Percentiles rank a stretch among this genome's conserved stretches.
These are phyloP conservation scores for Angomonas deanei DNA, from an alignment of 208 protist species.

Conservation along the genomic window DNA sequence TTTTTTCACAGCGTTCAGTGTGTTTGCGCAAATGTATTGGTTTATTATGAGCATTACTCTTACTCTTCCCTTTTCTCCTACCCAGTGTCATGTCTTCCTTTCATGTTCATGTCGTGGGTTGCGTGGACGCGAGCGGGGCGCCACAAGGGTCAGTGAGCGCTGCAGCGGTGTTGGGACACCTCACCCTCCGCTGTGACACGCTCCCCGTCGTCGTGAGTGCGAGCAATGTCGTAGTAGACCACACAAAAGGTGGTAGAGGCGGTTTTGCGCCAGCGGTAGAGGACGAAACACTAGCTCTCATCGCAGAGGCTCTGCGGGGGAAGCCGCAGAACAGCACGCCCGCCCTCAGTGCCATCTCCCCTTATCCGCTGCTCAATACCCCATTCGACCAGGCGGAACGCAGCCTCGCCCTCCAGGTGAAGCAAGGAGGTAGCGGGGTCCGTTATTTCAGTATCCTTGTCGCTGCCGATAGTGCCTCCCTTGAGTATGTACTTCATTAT, in stretches of 20 bases:
- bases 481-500: slow-evolving; percentile 64
- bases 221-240: slow-evolving; percentile 23
- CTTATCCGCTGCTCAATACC: not conserved
- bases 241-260: slow-evolving; percentile 3
- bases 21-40: not conserved
- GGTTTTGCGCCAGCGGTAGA: not conserved
- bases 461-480: slow-evolving; percentile 61
- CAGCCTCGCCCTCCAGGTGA: not conserved
- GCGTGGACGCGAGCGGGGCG: slow-evolving; percentile 8
- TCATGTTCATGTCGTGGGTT: slow-evolving; percentile 76
- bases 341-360: not conserved
- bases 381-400: not conserved
- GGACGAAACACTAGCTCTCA: not conserved
- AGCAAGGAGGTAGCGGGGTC: not conserved
- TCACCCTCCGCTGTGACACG: slow-evolving; percentile 63
- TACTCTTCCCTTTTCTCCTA: too few species aligned
- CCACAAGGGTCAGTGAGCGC: slow-evolving; percentile 15
- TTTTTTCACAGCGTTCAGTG: slow-evolving; percentile 7
- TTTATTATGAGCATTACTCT: not conserved
- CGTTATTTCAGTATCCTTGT: slow-evolving; percentile 74
- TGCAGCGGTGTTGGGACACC: slow-evolving; percentile 55
- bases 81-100: slow-evolving; percentile 11
- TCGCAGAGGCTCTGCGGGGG: not conserved
- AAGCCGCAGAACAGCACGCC: not conserved
- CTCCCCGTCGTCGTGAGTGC: slow-evolving; percentile 60